Percentiles rank a stretch among this genome's conserved stretches.
Evolutionary conservation across 1,139 yeast species (phyloP).

Genomic region (Pichia norvegensis): DNA sequence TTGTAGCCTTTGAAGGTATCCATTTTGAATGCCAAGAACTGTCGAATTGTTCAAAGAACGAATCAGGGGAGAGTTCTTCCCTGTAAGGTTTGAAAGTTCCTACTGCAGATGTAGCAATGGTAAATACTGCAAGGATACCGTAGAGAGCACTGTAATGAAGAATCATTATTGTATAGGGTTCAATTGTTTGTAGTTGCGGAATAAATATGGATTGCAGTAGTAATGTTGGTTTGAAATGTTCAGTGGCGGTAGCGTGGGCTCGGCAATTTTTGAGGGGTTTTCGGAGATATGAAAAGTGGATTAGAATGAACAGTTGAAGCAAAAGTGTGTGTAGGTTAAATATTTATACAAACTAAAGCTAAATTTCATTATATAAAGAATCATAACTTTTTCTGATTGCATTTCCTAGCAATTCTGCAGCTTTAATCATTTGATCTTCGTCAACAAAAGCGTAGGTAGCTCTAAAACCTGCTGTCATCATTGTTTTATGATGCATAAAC

Average conservation of each 20-base stretch:
- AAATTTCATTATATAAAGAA: not conserved
- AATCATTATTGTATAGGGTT: not conserved
- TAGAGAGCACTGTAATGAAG: not conserved
- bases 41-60: constrained; percentile 67
- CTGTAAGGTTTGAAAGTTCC: constrained; percentile 22
- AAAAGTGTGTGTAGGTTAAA: too few species aligned
- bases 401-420: constrained; percentile 23
- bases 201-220: too few species aligned
- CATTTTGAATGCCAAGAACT: constrained; percentile 45
- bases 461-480: constrained; percentile 40
- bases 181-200: too few species aligned
- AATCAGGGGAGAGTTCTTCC: constrained; percentile 30
- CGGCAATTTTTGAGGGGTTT: too few species aligned
- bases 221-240: too few species aligned
- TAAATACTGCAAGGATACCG: not conserved
- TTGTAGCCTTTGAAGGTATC: constrained; percentile 51
- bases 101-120: not conserved
- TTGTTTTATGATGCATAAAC: constrained; percentile 39
- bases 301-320: too few species aligned
- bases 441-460: constrained; percentile 57
- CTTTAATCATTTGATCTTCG: constrained; percentile 38
- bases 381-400: constrained; percentile 14
- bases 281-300: not conserved
- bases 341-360: not conserved
- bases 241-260: not conserved